A percentile compares a stretch with the other conserved stretches of the same genome.
Conservation (phyloP, 768 basidiomycete genomes). For the Postia placenta region DNA sequence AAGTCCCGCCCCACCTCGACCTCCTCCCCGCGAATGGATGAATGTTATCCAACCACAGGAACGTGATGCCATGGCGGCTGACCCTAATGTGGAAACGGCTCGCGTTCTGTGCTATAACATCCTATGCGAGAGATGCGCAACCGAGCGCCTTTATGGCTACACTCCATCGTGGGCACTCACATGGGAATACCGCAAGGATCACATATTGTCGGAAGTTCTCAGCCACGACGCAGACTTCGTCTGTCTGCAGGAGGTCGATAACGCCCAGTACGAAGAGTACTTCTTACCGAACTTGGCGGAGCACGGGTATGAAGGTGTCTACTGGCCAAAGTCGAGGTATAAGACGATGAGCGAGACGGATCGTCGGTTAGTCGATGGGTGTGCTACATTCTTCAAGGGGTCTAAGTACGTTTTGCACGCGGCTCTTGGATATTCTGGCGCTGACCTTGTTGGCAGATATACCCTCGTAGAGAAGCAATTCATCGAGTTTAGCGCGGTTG, state of each 20-base stretch:
- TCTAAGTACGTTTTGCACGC: slow-evolving; percentile 55
- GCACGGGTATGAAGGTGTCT: slow-evolving; percentile 85
- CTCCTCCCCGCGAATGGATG: slow-evolving; percentile 79
- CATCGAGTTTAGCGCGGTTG: slow-evolving; percentile 88
- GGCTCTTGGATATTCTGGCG: not conserved
- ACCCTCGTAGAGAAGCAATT: slow-evolving; percentile 89
- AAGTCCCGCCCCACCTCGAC: slow-evolving; percentile 75
- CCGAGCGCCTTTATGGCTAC: slow-evolving; percentile 87
- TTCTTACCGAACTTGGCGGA: slow-evolving; percentile 68
- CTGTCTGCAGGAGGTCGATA: slow-evolving; percentile 95
- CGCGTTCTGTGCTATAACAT: slow-evolving; percentile 90
- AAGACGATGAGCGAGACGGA: slow-evolving; percentile 90
- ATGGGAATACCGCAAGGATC: slow-evolving; percentile 92
- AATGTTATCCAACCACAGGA: slow-evolving; percentile 52
- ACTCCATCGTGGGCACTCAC: slow-evolving; percentile 93
- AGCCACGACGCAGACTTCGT: slow-evolving; percentile 82
- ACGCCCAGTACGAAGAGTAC: slow-evolving; percentile 86
- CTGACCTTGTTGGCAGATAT: slow-evolving; percentile 43
- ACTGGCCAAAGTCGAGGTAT: slow-evolving; percentile 88
- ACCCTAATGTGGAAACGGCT: slow-evolving; percentile 69
- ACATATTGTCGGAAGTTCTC: slow-evolving; percentile 80
- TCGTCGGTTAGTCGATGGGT: slow-evolving; percentile 87
- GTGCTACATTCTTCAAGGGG: slow-evolving; percentile 92
- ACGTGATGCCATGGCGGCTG: slow-evolving; percentile 51
- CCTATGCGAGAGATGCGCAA: slow-evolving; percentile 86